Evolutionary conservation across 2,329 filamentous ascomycete genomes (phyloP), one percentile per base, ranked within the genome.

Genomic region (Ophiocordyceps sinensis): DNA sequence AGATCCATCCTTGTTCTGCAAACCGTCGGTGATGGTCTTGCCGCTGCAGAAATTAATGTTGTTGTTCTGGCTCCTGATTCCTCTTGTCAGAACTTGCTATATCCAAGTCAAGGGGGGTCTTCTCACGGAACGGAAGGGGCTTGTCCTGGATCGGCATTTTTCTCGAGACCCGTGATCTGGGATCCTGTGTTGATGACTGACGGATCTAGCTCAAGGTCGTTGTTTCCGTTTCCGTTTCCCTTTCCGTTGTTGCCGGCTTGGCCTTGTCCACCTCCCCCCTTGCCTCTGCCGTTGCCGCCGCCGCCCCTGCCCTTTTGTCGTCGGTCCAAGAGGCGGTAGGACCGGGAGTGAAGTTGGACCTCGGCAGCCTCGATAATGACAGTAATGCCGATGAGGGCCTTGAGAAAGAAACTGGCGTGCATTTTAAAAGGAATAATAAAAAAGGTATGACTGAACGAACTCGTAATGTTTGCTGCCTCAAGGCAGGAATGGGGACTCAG

Each of bases 31-130:
- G 38, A 77, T 54, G 0, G 62, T 69, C 53, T 68, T 50, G 37
- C 69, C 71, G 5, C 56, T 44, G 53, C 74, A 78, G 55, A 77
- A 75, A 65, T 77, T 78, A 67, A 78, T 75, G 54, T 77, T 78
- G 62, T 79, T 79, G 62, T 64, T 62, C n/a, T 60, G 45, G 46
- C 73, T 77, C 41, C n/a, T 63, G 28, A 6, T 7, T 9, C 4
- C 46, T 49, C 3, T 26, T 45, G 55, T 40, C 26, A 36, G 9
- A 3, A 28, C 14, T n/a, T 31, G 23, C 23, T 26, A 5, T 40
- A 11, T 15, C 3, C 7, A 14, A 12, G 9, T 29, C 6, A n/a
- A 10, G 5, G 28, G 10, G 4, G n/a, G 14, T 48, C n/a, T 19
- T 53, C 73, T 56, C 52, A 75, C 67, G 69, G 75, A 13, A 52